Base-by-base conservation (phyloP, 306 rosid genomes). In the Trichosanthes truncata region DNA sequence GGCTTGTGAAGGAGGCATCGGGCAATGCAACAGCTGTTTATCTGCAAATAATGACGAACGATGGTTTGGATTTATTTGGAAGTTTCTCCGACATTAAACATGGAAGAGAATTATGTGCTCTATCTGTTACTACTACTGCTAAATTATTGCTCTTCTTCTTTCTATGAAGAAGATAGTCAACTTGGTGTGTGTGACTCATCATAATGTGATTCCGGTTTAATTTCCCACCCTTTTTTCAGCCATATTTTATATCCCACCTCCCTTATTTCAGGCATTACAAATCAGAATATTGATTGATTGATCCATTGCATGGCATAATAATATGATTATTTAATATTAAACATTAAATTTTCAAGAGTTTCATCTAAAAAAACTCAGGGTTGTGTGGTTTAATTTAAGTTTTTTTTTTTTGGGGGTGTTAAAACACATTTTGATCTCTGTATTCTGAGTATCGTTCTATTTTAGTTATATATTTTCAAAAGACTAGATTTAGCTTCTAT, bases 1-100 rank as follows among this genome's bases (percentile, higher is more conserved):
- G 66, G 82, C 85, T 85, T 81, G 85, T 87, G 83, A 88, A 87
- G 85, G 87, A 63, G 71, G 26, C 2, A 79, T 88, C 78, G 85
- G 83, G 80, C 79, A 88, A 81, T 80, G 84, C 76, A 83, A 79
- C 86, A 84, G 89, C 87, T 90, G 86, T 81, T 84, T 78, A 80
- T 84, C 74, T 77, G 85, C 76, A 82, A 59, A 61, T 84, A 87
- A 82, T 87, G 88, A 86, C 87, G 57, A 86, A 82, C 82, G 84
- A 61, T 74, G 85, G 74, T 89, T 91, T 93, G 97, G 90, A 86
- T 65, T 85, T 87, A 87, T 86, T 88, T 36, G 85, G 87, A 83
- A 91, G 88, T 85, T 89, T 86, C 88, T 87, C 92, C 93, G 90
- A 93, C 98, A 93, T 80, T 76, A 89, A 86, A 93, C 93, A 91